These are phyloP conservation scores for Pleurotus platypus DNA, from an alignment of 768 basidiomycete species.

Conservation along the genomic window DNA sequence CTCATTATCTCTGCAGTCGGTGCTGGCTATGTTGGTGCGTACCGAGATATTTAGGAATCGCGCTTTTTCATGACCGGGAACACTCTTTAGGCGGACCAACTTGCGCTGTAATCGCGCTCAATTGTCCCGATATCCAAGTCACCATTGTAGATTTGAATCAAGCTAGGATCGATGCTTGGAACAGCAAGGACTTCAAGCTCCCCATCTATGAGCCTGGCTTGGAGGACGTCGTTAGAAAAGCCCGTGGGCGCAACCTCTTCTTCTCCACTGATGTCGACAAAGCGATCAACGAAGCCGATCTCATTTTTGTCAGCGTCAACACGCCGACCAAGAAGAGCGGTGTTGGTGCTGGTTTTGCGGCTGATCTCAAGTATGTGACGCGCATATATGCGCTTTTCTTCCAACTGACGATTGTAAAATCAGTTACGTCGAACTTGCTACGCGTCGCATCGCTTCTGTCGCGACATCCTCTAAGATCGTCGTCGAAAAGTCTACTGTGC, in stretches of 20 bases:
- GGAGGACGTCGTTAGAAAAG: conserved; percentile 81
- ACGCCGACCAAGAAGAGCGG: conserved; percentile 98
- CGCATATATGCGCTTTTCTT: conserved; percentile 9
- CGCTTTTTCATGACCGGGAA: conserved; percentile 6
- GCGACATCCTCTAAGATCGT: conserved; percentile 94
- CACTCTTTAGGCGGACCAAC: conserved; percentile 77
- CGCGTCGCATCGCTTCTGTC: conserved; percentile 91
- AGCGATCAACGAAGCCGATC: conserved; percentile 90
- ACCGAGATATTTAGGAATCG: conserved; percentile 7
- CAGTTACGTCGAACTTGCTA: conserved; percentile 97
- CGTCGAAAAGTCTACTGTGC: conserved; percentile 98
- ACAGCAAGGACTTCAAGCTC: conserved; percentile 75
- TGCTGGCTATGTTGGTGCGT: conserved; percentile 89
- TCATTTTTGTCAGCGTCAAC: conserved; percentile 98
- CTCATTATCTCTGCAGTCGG: conserved; percentile 50
- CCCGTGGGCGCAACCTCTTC: conserved; percentile 93
- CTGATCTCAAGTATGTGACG: conserved; percentile 87
- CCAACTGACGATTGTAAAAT: background rate
- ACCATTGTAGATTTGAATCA: conserved; percentile 99
- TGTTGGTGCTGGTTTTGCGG: conserved; percentile 96
- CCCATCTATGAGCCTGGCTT: conserved; percentile 99
- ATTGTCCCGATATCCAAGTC: conserved; percentile 89
- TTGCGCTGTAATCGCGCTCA: conserved; percentile 90
- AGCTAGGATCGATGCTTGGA: conserved; percentile 95
- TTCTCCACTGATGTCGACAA: conserved; percentile 95